Base-by-base conservation (phyloP, 352 stramenopile genomes). In the Globisporangium recalcitrans region DNA sequence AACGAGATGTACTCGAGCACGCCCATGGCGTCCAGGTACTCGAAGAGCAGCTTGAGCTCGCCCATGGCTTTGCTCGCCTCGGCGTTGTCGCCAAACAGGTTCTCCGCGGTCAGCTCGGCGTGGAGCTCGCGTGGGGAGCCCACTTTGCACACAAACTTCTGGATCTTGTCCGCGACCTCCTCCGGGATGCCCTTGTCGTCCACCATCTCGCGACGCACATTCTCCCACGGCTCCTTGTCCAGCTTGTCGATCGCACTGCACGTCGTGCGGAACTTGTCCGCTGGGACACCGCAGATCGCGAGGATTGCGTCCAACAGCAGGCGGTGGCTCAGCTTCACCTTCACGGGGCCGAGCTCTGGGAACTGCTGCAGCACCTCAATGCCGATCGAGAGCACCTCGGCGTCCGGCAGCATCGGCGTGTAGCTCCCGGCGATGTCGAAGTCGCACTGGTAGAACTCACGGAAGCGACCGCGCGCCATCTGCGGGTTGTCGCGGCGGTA, bases 401-500 rank as follows among this genome's bases (percentile, higher is more conserved):
- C 93, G 67, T 99, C 97, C 7, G 96, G 78, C 19, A 99, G 86
- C 97, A 99, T 99, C 5, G 87, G 74, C 54, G 87, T 78, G 72
- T 98, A 99, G 40, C 72, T 83, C 57, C 96, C 96, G 31, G 97
- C 97, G 68, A 99, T 97, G 74, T 99, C 97, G 60, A 99, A 99
- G 67, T 99, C 97, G 71, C 97, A 99, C 75, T 99, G 97, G 82
- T 99, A 99, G 74, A 99, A 99, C 70, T 99, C 97, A 52, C 97
- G 88, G 78, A 98, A 99, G 58, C 97, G 85, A 49, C 97, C 97
- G 40, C 91, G 90, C 22, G 87, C 90, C 75, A 98, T 90, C 52
- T 96, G 80, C 47, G 95, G 95, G 69, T 98, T 96, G 82, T 99
- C 97, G 53, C 97, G 87, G 32, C 97, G 80, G 77, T 99, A 99